A percentile compares a stretch with the other conserved stretches of the same genome.
Conservation (phyloP, 306 rosid genomes). For the Quercus alba region DNA sequence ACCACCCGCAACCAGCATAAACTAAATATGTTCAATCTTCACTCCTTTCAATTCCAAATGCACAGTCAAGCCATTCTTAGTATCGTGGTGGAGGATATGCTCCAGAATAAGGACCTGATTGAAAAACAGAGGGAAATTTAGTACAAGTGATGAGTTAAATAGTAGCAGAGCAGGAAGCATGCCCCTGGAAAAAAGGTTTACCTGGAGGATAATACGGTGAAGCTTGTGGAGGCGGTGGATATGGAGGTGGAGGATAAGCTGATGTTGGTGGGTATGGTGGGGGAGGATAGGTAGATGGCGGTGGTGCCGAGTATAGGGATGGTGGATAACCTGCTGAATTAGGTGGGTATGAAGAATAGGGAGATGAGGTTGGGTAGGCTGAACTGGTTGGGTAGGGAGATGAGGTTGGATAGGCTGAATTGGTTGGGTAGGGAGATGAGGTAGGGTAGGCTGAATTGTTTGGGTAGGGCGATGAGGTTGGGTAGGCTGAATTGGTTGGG, state of each 20-base stretch:
- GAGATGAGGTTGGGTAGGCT: conserved; percentile 21
- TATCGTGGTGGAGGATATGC: conserved; percentile 68
- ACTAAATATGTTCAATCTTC: too few species aligned
- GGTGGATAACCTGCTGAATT: conserved; percentile 31
- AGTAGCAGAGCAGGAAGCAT: neutral
- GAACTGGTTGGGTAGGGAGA: conserved; percentile 36
- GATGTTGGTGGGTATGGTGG: conserved; percentile 4
- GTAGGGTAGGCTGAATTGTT: conserved; percentile 20
- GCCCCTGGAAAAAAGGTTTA: conserved; percentile 6
- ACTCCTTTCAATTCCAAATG: too few species aligned
- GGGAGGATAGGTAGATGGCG: conserved; percentile 11
- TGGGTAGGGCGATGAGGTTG: conserved; percentile 30
- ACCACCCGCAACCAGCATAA: too few species aligned
- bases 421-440: conserved; percentile 14
- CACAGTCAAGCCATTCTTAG: conserved; percentile 18
- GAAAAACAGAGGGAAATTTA: neutral
- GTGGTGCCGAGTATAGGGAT: conserved; percentile 12
- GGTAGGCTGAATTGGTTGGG: conserved; percentile 1
- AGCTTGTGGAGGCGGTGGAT: conserved; percentile 51
- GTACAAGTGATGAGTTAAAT: neutral
- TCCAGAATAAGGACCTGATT: conserved; percentile 49
- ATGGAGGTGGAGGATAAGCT: conserved; percentile 24
- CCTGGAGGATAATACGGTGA: conserved; percentile 51
- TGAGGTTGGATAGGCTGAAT: conserved; percentile 5
- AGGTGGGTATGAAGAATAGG: conserved; percentile 21